A percentile compares a stretch with the other conserved stretches of the same genome.
Conservation (phyloP, 805 yeast genomes). For the Blastobotrys muscicola region DNA sequence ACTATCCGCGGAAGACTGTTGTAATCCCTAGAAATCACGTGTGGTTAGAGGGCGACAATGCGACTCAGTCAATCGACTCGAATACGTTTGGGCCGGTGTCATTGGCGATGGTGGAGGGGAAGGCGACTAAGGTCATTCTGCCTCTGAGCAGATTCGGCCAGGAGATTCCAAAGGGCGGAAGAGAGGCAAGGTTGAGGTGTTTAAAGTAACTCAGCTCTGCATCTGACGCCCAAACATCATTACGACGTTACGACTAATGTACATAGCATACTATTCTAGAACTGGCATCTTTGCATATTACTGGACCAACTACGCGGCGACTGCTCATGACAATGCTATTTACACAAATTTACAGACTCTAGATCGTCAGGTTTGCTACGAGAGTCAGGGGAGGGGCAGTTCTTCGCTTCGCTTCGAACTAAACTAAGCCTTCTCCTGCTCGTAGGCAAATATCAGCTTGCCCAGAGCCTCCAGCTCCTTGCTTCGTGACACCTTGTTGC, state of each 20-base stretch:
- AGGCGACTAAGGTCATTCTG: constrained; percentile 59
- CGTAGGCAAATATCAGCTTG: constrained; percentile 18
- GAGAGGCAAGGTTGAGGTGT: constrained; percentile 32
- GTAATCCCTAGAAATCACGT: constrained; percentile 68
- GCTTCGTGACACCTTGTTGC: constrained; percentile 17
- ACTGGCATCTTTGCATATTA: neutral
- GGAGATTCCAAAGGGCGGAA: constrained; percentile 39
- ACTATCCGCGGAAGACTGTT: constrained; percentile 56
- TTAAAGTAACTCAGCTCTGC: neutral
- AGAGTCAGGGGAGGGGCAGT: neutral
- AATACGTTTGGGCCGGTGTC: constrained; percentile 86
- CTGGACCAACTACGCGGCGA: neutral
- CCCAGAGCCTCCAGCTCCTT: constrained; percentile 21
- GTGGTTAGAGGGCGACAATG: constrained; percentile 94
- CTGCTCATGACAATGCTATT: neutral
- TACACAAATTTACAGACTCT: neutral
- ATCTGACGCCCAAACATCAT: neutral
- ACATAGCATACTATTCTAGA: neutral
- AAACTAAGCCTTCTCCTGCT: constrained; percentile 7
- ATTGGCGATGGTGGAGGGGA: constrained; percentile 70
- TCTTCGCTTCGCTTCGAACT: neutral
- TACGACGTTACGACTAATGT: neutral
- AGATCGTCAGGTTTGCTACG: neutral
- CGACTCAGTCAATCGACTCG: constrained; percentile 60
- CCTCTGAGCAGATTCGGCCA: constrained; percentile 52